These are phyloP conservation scores for Aspergillus sp. DNA, from an alignment of 2,329 filamentous ascomycete species.

Conservation along the genomic window DNA sequence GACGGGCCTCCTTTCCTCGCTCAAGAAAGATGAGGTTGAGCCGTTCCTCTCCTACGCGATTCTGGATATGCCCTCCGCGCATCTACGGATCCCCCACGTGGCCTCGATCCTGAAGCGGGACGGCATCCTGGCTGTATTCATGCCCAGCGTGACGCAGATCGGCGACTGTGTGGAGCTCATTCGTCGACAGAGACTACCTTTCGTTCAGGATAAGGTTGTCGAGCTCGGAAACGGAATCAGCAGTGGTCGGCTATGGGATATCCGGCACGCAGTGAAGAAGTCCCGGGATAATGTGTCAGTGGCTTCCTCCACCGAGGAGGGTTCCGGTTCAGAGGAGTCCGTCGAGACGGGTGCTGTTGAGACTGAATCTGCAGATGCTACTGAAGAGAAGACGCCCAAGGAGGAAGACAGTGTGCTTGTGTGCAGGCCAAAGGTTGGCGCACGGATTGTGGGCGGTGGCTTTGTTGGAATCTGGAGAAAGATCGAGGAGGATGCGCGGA, in stretches of 20 bases:
- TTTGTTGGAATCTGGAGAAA: conserved; percentile 55
- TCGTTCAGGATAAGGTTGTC: conserved; percentile 49
- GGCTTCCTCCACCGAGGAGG: conserved; percentile 24
- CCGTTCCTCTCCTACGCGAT: conserved; percentile 72
- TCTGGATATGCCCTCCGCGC: conserved; percentile 70
- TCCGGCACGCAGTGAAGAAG: conserved; percentile 44
- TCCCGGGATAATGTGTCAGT: conserved; percentile 39
- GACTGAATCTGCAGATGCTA: conserved; percentile 9
- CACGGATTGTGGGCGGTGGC: conserved; percentile 51
- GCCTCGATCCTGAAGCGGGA: conserved; percentile 61
- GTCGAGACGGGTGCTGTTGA: conserved; percentile 12
- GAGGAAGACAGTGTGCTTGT: conserved; percentile 47
- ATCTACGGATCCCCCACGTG: conserved; percentile 52
- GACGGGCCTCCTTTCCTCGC: conserved; percentile 20
- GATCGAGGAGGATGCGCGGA: conserved; percentile 37
- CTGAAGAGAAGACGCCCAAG: conserved; percentile 19
- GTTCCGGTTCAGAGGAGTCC: conserved; percentile 10
- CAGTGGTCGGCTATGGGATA: conserved; percentile 51
- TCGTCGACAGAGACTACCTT: conserved; percentile 56
- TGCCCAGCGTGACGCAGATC: conserved; percentile 77
- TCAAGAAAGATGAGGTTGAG: conserved; percentile 30
- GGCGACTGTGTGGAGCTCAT: conserved; percentile 62
- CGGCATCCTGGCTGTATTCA: conserved; percentile 69
- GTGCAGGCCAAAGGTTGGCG: conserved; percentile 56
- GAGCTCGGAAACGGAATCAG: conserved; percentile 51